These are phyloP conservation scores for Cadophora gregata DNA, from an alignment of 2,329 filamentous ascomycete genomes.

Conservation along the genomic window DNA sequence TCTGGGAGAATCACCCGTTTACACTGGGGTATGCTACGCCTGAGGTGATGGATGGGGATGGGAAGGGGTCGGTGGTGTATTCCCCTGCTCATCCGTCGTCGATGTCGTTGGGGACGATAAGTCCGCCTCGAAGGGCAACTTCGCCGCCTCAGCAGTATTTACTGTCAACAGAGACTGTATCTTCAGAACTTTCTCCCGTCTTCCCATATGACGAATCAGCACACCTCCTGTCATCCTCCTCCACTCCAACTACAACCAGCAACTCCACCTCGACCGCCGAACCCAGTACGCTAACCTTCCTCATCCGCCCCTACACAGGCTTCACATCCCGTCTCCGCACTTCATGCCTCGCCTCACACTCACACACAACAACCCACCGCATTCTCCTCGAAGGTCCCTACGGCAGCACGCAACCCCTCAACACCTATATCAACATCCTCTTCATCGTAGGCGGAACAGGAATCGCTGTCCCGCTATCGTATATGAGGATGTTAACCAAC, in stretches of 20 bases:
- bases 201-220: background rate
- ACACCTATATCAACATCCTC: background rate
- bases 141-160: background rate
- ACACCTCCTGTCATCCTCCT: background rate
- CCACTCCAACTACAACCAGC: background rate
- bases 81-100: background rate
- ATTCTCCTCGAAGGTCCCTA: slow-evolving; percentile 10
- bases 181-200: background rate
- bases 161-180: background rate
- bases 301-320: slow-evolving; percentile 1
- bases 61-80: background rate
- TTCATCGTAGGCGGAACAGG: background rate
- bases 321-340: slow-evolving; percentile 6
- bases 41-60: background rate
- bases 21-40: background rate
- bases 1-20: slow-evolving; percentile 7
- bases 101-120: slow-evolving; percentile 4
- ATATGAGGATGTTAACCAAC: background rate
- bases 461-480: background rate
- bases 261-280: background rate
- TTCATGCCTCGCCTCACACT: background rate
- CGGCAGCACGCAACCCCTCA: background rate
- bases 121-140: background rate
- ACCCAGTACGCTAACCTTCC: background rate
- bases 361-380: background rate